phyloP scores from a whole-genome alignment of 2,329 filamentous ascomycete genomes.

The Diaporthe australafricana region DNA sequence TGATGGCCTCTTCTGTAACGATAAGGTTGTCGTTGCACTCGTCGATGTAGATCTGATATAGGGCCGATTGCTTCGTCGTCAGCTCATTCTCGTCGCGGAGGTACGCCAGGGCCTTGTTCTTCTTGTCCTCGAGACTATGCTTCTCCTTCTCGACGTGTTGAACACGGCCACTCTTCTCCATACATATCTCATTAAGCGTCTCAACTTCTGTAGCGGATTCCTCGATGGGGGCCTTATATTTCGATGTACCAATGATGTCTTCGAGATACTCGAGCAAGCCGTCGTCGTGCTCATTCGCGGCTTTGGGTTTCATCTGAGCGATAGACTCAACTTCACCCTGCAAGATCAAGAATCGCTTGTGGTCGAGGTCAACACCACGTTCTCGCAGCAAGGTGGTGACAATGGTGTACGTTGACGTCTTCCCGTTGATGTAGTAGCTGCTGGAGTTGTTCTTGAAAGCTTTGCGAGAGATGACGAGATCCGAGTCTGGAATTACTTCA shows the following conservation, averaged over 20 bases:
- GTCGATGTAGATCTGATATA: slow-evolving; percentile 92
- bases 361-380: slow-evolving; percentile 92
- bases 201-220: slow-evolving; percentile 93
- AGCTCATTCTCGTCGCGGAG: slow-evolving; percentile 95
- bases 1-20: slow-evolving; percentile 89
- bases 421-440: slow-evolving; percentile 96
- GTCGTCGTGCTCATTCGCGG: slow-evolving; percentile 93
- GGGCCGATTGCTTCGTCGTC: slow-evolving; percentile 85
- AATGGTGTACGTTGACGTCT: slow-evolving; percentile 89
- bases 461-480: slow-evolving; percentile 87
- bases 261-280: slow-evolving; percentile 96
- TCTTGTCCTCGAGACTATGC: slow-evolving; percentile 92
- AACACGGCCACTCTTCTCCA: slow-evolving; percentile 94
- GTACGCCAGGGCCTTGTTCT: slow-evolving; percentile 90
- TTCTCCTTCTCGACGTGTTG: slow-evolving; percentile 99
- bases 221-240: slow-evolving; percentile 97
- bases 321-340: slow-evolving; percentile 99
- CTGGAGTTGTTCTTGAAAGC: slow-evolving; percentile 98
- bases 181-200: slow-evolving; percentile 90
- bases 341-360: slow-evolving; percentile 97
- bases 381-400: slow-evolving; percentile 90
- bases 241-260: slow-evolving; percentile 98
- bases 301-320: slow-evolving; percentile 99
- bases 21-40: slow-evolving; percentile 90
- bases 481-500: slow-evolving; percentile 84